Evolutionary conservation across 192 early-diverging fungal genomes (phyloP).

Genomic region (Rhizoclosmatium sp.): DNA sequence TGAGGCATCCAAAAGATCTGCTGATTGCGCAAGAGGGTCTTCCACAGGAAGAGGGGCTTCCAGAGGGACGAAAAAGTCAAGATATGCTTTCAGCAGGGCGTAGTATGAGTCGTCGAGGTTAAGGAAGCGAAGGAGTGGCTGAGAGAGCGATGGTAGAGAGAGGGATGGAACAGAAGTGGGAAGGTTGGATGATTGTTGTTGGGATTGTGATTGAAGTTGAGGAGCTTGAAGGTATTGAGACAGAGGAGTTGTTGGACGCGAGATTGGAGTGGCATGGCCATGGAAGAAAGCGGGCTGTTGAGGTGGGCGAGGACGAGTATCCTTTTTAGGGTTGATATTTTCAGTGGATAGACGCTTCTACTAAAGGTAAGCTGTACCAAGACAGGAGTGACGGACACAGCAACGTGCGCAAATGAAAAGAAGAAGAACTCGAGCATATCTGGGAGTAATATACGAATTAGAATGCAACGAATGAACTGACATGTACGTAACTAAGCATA

Average conservation of each 20-base stretch:
- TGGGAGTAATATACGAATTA: conserved; percentile 12
- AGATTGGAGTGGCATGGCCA: not conserved
- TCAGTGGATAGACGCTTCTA: not conserved
- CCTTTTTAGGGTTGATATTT: not conserved
- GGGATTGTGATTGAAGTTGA: not conserved
- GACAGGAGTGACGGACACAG: conserved; percentile 15
- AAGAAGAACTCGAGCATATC: conserved; percentile 57
- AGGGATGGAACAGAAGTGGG: not conserved
- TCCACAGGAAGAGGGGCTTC: not conserved
- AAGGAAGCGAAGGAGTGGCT: not conserved
- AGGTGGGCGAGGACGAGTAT: not conserved
- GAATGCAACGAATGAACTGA: conserved; percentile 1
- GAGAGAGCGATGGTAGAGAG: not conserved
- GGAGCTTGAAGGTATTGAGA: conserved; percentile 9
- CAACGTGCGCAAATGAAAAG: conserved; percentile 44
- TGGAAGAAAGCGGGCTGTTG: not conserved
- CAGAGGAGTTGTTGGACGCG: conserved; percentile 7
- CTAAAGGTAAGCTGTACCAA: conserved; percentile 1
- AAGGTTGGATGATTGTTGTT: not conserved
- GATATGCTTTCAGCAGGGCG: conserved; percentile 15
- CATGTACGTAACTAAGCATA: not conserved
- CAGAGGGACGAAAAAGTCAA: conserved; percentile 29
- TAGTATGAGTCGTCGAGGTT: conserved; percentile 24
- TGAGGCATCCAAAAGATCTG: conserved; percentile 3
- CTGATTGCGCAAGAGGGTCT: not conserved